Evolutionary conservation across 306 rosid species (phyloP).

Genomic region (Adenanthera pavonina): DNA sequence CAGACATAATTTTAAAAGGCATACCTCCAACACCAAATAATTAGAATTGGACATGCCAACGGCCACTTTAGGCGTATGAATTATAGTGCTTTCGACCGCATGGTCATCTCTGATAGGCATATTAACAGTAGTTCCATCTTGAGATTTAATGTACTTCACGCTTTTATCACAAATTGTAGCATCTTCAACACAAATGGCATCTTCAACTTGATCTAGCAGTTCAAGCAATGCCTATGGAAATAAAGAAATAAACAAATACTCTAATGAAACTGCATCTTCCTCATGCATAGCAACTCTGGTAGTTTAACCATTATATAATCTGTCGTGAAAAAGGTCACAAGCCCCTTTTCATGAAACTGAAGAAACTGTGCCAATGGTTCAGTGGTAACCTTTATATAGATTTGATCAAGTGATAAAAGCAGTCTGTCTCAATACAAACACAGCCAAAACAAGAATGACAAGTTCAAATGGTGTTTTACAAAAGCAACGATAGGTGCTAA

Average conservation of each 20-base stretch:
- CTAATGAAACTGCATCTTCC: constrained; percentile 21
- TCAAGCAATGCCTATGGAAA: constrained; percentile 82
- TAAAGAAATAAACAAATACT: constrained; percentile 33
- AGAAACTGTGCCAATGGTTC: constrained; percentile 10
- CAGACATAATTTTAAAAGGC: constrained; percentile 27
- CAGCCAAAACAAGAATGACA: constrained; percentile 1
- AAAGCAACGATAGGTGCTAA: constrained; percentile 9
- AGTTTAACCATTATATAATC: constrained; percentile 18
- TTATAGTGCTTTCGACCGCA: constrained; percentile 36
- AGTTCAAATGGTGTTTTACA: neutral
- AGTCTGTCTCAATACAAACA: constrained; percentile 8
- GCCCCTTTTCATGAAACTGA: constrained; percentile 22
- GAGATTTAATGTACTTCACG: constrained; percentile 47
- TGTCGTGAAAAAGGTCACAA: constrained; percentile 22
- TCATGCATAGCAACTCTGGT: neutral
- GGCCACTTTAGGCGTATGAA: constrained; percentile 31
- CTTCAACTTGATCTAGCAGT: constrained; percentile 94
- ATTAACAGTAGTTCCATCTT: constrained; percentile 43
- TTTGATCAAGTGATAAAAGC: neutral
- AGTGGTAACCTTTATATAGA: neutral
- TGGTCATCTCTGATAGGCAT: constrained; percentile 44
- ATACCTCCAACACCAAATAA: constrained; percentile 95
- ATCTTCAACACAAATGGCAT: constrained; percentile 77
- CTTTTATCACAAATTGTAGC: constrained; percentile 42
- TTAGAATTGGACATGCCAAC: constrained; percentile 36